These are phyloP conservation scores for Amyloporia xantha DNA, from an alignment of 768 basidiomycete species.

Conservation along the genomic window DNA sequence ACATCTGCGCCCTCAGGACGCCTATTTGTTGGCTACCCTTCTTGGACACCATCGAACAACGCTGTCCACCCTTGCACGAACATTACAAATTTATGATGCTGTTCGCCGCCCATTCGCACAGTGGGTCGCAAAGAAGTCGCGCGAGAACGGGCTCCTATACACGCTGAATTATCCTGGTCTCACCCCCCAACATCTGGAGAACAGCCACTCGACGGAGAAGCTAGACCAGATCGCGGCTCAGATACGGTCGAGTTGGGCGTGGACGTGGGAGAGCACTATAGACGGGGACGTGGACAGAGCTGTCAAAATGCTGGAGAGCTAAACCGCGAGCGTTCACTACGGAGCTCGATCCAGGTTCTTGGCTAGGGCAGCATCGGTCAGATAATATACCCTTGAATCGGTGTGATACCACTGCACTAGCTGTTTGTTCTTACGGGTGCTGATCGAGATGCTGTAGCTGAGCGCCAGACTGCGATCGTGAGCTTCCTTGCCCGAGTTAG, in stretches of 20 bases:
- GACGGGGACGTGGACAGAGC: slow-evolving; percentile 37
- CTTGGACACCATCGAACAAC: slow-evolving; percentile 37
- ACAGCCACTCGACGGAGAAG: slow-evolving; percentile 25
- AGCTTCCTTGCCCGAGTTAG: too few species aligned
- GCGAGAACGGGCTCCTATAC: slow-evolving; percentile 23
- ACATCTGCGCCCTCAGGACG: slow-evolving; percentile 27
- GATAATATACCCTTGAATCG: not conserved
- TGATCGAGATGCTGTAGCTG: too few species aligned
- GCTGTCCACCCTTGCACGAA: slow-evolving; percentile 12
- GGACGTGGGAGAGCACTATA: slow-evolving; percentile 50
- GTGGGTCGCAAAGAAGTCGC: slow-evolving; percentile 20
- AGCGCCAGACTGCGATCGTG: too few species aligned
- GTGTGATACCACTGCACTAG: not conserved
- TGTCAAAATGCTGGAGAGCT: slow-evolving; percentile 17
- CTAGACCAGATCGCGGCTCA: slow-evolving; percentile 34
- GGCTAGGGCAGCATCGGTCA: not conserved
- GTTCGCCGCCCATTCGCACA: slow-evolving; percentile 25
- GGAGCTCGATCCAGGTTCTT: not conserved
- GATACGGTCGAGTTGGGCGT: slow-evolving; percentile 51
- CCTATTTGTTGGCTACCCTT: slow-evolving; percentile 29
- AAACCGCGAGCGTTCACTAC: not conserved
- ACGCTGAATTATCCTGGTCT: slow-evolving; percentile 20
- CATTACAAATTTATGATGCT: slow-evolving; percentile 25
- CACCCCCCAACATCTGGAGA: slow-evolving; percentile 13
- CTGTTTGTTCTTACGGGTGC: too few species aligned